Percentiles rank a stretch among this genome's conserved stretches.
These are phyloP conservation scores for Colletotrichum sp. DNA, from an alignment of 2,329 filamentous ascomycete genomes.

Conservation along the genomic window DNA sequence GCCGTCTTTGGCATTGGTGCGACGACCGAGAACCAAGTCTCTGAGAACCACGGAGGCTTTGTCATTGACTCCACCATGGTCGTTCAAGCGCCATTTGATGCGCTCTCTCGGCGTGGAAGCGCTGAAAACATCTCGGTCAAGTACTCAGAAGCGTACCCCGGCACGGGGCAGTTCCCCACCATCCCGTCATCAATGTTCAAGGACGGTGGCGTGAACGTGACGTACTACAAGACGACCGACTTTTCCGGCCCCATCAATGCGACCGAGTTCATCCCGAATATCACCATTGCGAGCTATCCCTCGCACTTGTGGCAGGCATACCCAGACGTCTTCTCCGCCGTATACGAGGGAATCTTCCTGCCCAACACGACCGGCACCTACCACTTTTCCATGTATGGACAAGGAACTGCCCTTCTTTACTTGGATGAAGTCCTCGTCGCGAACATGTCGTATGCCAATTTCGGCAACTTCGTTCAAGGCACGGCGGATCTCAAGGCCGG, in stretches of 20 bases:
- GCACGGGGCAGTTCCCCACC: neutral
- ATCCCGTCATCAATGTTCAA: neutral
- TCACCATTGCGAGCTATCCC: neutral
- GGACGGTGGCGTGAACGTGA: slow-evolving; percentile 10
- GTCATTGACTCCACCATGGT: neutral
- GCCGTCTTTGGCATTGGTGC: slow-evolving; percentile 56
- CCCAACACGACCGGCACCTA: slow-evolving; percentile 24
- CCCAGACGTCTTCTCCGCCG: slow-evolving; percentile 23
- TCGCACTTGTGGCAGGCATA: neutral
- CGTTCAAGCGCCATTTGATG: neutral
- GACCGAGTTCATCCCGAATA: neutral
- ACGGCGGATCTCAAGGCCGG: neutral
- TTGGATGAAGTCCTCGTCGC: slow-evolving; percentile 34
- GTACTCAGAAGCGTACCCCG: neutral
- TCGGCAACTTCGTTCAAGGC: neutral
- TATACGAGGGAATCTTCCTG: slow-evolving; percentile 23
- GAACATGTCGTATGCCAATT: slow-evolving; percentile 21
- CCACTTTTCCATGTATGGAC: slow-evolving; percentile 38
- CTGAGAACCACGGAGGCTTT: slow-evolving; percentile 23
- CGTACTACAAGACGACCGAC: slow-evolving; percentile 28
- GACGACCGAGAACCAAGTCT: slow-evolving; percentile 46
- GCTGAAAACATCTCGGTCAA: neutral
- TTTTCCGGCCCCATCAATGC: neutral
- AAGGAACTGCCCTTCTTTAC: slow-evolving; percentile 36
- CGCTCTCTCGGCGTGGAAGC: neutral